Evolutionary conservation across 225 moss, liverwort and hornwort genomes (phyloP).

Genomic region (Pseudisothecium myosuroides): DNA sequence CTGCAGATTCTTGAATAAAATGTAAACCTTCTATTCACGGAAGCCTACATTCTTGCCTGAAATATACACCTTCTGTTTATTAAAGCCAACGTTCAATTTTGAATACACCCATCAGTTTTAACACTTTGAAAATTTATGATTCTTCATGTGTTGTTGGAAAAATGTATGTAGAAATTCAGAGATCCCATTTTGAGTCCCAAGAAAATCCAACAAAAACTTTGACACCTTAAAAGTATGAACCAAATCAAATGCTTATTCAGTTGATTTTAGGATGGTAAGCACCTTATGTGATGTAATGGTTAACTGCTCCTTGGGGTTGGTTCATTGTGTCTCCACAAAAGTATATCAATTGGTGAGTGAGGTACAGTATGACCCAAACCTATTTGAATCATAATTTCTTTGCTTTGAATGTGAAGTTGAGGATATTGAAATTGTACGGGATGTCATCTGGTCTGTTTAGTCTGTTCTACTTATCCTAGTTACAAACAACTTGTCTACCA

Average conservation of each 20-base stretch:
- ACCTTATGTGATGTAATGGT: neutral
- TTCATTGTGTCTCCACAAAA: neutral
- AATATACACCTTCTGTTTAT: neutral
- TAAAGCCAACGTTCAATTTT: neutral
- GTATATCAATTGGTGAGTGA: too few species aligned
- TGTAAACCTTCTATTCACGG: neutral
- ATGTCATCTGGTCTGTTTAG: neutral
- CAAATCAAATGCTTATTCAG: neutral
- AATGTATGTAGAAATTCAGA: too few species aligned
- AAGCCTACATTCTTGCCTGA: too few species aligned
- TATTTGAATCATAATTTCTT: neutral
- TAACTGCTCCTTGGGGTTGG: neutral
- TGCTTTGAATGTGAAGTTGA: too few species aligned
- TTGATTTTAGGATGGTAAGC: neutral
- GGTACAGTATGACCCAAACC: neutral
- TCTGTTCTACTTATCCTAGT: neutral
- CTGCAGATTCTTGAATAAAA: neutral
- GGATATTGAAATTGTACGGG: neutral
- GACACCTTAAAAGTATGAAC: neutral
- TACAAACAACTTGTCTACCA: neutral
- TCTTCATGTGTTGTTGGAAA: neutral
- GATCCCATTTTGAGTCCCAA: neutral
- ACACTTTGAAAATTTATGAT: neutral
- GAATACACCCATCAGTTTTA: too few species aligned
- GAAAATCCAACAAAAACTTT: too few species aligned